Evolutionary conservation across 768 basidiomycete species (phyloP).

Genomic region (Psilocybe tampanensis): DNA sequence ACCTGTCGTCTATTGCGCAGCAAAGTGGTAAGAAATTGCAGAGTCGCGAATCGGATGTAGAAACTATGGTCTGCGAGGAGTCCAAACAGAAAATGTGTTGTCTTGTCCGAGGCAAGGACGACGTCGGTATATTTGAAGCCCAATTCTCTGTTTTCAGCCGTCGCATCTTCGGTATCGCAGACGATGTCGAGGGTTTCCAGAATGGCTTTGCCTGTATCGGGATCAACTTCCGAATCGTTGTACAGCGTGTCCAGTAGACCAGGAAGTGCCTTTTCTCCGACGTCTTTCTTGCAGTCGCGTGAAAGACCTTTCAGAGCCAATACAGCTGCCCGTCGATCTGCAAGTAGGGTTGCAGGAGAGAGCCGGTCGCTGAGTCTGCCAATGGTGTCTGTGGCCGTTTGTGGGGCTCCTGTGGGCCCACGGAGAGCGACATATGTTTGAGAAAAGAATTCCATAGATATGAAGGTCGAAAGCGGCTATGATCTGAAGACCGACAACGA

Average conservation of each 20-base stretch:
- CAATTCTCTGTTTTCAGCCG: conserved; percentile 57
- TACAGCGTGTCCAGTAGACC: conserved; percentile 81
- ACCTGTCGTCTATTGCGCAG: conserved; percentile 80
- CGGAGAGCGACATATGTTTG: conserved; percentile 86
- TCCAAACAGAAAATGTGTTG: conserved; percentile 74
- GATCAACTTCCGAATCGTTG: conserved; percentile 88
- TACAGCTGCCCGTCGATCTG: conserved; percentile 93
- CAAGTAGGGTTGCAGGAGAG: conserved; percentile 85
- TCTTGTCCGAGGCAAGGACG: conserved; percentile 71
- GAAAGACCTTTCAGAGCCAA: conserved; percentile 90
- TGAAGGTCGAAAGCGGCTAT: neutral
- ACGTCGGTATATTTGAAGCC: conserved; percentile 83
- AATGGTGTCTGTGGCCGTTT: conserved; percentile 85
- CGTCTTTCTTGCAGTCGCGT: conserved; percentile 89
- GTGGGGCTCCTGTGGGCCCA: conserved; percentile 81
- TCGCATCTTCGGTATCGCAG: conserved; percentile 74
- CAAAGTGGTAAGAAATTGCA: conserved; percentile 80
- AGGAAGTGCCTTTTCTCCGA: conserved; percentile 75
- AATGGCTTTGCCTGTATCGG: conserved; percentile 90
- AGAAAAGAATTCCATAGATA: conserved; percentile 77
- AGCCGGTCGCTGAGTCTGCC: conserved; percentile 86
- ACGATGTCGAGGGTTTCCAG: conserved; percentile 87
- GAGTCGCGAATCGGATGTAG: conserved; percentile 81
- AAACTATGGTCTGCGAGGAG: conserved; percentile 79
- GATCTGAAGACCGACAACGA: neutral